Evolutionary conservation across 148 eudicot genomes (phyloP), one percentile per base, ranked within the genome.

Genomic region (Chenopodium formosanum): DNA sequence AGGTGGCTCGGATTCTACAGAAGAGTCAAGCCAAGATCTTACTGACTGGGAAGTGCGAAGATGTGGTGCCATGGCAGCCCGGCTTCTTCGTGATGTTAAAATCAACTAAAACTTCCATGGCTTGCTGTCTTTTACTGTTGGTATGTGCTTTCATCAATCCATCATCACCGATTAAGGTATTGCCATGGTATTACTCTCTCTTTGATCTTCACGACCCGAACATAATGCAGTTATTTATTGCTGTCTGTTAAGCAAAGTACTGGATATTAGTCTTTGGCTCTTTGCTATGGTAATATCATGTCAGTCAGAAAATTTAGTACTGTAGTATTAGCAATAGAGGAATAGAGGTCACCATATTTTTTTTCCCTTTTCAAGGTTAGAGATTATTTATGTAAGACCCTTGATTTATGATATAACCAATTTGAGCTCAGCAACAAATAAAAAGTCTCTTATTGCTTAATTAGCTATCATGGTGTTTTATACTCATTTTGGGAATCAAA

Each of bases 51-150:
- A 95, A 85, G 91, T 90, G 19, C 89, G 97, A 84, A 95, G 98
- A 87, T 87, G 79, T 69, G 98, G 98, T 10, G 89, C 97, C 70
- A 95, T 95, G 98, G 98, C 98, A 62, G 98, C 98, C 68, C 88
- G 94, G 53, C 97, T 95, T 78, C 92, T 95, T 73, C 90, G 90
- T 66, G 97, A 92, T 90, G 90, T 95, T 66, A 92, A 87, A 73
- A 92, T 92, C 52, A 73, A 65, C 23, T 84, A 84, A 48, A 40
- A 19, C 32, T 65, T 3, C 32, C 52, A 6, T 27, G 19, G 22
- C 22, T 72, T 71, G 50, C 73, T 9, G 44, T 70, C 73, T 70
- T 17, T 70, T 32, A 17, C 47, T 16, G 75, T n/a, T 40, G 9
- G 12, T 71, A 40, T 72, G 14, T 9, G 50, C 13, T 73, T 58